Percentiles rank a stretch among this genome's conserved stretches.
Conservation (phyloP, 1,139 yeast species). For the Candida labiduridarum region DNA sequence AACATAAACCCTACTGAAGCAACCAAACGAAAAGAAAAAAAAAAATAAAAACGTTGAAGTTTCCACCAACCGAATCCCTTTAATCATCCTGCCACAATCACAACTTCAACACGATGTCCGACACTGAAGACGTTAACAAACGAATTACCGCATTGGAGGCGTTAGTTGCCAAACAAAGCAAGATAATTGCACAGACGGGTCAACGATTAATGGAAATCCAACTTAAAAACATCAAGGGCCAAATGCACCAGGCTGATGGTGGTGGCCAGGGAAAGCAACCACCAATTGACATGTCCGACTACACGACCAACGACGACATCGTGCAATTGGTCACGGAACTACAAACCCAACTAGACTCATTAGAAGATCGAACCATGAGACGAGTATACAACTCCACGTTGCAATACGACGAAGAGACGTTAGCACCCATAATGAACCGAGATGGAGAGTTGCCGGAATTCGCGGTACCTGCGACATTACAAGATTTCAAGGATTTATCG, state of each 20-base stretch:
- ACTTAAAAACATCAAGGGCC: slow-evolving; percentile 48
- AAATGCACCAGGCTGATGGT: slow-evolving; percentile 37
- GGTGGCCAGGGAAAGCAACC: slow-evolving; percentile 10
- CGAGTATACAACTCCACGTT: slow-evolving; percentile 41
- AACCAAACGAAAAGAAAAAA: too few species aligned
- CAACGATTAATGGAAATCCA: slow-evolving; percentile 73
- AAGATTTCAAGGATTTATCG: slow-evolving; percentile 50
- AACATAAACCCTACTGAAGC: too few species aligned
- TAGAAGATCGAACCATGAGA: slow-evolving; percentile 67
- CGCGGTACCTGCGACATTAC: slow-evolving; percentile 63
- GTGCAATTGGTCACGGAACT: slow-evolving; percentile 85
- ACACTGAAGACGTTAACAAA: neutral
- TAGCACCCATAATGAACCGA: slow-evolving; percentile 48
- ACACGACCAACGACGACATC: slow-evolving; percentile 78
- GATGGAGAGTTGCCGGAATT: slow-evolving; percentile 72
- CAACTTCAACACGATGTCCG: neutral
- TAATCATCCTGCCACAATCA: neutral
- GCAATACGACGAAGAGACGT: slow-evolving; percentile 19
- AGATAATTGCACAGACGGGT: slow-evolving; percentile 62
- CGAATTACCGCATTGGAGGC: slow-evolving; percentile 41
- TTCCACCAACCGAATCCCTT: too few species aligned
- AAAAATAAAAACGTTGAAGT: too few species aligned
- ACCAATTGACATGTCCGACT: slow-evolving; percentile 58
- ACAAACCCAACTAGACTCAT: slow-evolving; percentile 77
- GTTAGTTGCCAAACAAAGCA: slow-evolving; percentile 51